Evolutionary conservation across 257 asterid species (phyloP).

Genomic region (Petunia axillaris): DNA sequence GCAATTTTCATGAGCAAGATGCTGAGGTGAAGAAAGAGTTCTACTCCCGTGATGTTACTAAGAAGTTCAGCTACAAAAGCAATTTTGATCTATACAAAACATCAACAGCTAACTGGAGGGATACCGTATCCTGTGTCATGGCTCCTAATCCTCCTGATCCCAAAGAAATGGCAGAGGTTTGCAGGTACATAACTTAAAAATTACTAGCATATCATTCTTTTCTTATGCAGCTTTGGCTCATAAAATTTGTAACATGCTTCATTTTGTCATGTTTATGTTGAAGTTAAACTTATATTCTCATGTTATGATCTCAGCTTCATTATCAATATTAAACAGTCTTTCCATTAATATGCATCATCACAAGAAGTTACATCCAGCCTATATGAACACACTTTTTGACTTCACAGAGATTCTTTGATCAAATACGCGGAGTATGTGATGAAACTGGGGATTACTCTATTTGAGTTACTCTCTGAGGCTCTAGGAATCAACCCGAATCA

Average conservation of each 20-base stretch:
- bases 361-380: too few species aligned
- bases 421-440: constrained; percentile 44
- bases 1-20: constrained; percentile 35
- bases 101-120: constrained; percentile 49
- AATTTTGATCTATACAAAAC: constrained; percentile 40
- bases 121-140: constrained; percentile 41
- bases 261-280: too few species aligned
- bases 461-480: constrained; percentile 25
- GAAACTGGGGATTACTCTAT: constrained; percentile 36
- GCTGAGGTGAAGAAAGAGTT: constrained; percentile 15
- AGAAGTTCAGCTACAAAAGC: constrained; percentile 32
- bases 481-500: constrained; percentile 33
- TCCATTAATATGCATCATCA: too few species aligned
- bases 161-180: constrained; percentile 41
- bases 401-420: constrained; percentile 31
- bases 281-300: too few species aligned
- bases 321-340: too few species aligned
- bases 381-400: neutral
- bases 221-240: too few species aligned
- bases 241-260: too few species aligned
- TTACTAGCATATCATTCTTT: neutral
- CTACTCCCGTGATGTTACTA: constrained; percentile 24
- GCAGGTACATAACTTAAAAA: constrained; percentile 38
- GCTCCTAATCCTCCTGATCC: constrained; percentile 41
- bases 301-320: too few species aligned